Conservation (phyloP, 352 stramenopile species). For the Pythium oligandrum region DNA sequence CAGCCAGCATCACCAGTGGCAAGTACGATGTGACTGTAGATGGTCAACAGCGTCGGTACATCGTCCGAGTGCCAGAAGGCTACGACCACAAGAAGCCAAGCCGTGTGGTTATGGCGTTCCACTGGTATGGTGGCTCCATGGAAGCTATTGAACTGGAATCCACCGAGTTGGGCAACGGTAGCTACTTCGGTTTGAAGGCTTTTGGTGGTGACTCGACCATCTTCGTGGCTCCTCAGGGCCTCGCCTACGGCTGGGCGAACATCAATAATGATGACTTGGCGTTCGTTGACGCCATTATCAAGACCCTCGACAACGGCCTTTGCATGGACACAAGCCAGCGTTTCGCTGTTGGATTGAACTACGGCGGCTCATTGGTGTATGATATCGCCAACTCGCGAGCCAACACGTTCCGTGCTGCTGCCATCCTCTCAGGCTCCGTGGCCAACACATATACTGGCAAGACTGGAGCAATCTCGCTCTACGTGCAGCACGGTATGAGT, state of each 20-base stretch:
- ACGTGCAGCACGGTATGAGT: conserved; percentile 20
- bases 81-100: conserved; percentile 12
- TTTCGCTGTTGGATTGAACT: conserved; percentile 31
- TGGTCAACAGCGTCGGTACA: conserved; percentile 21
- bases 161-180: conserved; percentile 22
- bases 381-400: conserved; percentile 15
- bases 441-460: conserved; percentile 14
- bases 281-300: conserved; percentile 18
- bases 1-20: conserved; percentile 12
- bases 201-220: conserved; percentile 17
- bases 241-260: conserved; percentile 23
- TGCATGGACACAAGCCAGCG: conserved; percentile 24
- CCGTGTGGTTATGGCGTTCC: conserved; percentile 21
- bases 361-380: conserved; percentile 19
- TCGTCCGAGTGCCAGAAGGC: conserved; percentile 17
- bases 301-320: conserved; percentile 17
- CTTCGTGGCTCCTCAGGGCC: conserved; percentile 22
- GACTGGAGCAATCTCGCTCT: conserved; percentile 14
- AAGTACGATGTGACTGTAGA: conserved; percentile 21
- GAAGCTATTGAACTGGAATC: conserved; percentile 18
- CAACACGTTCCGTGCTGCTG: conserved; percentile 16
- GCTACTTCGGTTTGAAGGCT: conserved; percentile 22
- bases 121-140: conserved; percentile 22
- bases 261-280: conserved; percentile 21
- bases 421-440: conserved; percentile 19